Evolutionary conservation across 345 rosid genomes (phyloP).

Genomic region (Aurinia saxatilis): DNA sequence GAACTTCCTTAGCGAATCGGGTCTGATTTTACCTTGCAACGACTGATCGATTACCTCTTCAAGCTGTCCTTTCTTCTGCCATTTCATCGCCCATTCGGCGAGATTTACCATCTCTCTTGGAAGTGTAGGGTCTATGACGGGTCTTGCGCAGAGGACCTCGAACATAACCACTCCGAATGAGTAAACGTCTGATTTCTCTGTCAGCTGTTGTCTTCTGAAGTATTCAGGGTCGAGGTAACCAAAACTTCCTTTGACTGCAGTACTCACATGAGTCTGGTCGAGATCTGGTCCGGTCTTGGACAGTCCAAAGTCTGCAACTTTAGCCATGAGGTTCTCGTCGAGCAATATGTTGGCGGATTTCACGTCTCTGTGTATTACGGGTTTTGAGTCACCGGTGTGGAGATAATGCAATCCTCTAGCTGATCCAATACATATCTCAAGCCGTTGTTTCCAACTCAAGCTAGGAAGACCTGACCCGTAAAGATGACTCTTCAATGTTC

Average conservation of each 20-base stretch:
- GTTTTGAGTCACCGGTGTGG: slow-evolving; percentile 62
- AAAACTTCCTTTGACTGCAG: slow-evolving; percentile 92
- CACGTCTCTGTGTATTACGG: slow-evolving; percentile 69
- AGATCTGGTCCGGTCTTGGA: slow-evolving; percentile 88
- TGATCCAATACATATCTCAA: slow-evolving; percentile 63
- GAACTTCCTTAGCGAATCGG: slow-evolving; percentile 73
- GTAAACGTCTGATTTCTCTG: slow-evolving; percentile 84
- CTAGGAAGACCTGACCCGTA: slow-evolving; percentile 54
- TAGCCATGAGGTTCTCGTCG: slow-evolving; percentile 70
- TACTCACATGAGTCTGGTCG: slow-evolving; percentile 96
- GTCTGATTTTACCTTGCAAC: slow-evolving; percentile 49
- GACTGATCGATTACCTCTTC: slow-evolving; percentile 66
- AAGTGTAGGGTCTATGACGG: slow-evolving; percentile 82
- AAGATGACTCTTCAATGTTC: slow-evolving; percentile 62
- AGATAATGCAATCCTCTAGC: slow-evolving; percentile 73
- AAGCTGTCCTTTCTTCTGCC: slow-evolving; percentile 79
- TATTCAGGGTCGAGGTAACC: slow-evolving; percentile 93
- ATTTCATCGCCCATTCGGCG: slow-evolving; percentile 92
- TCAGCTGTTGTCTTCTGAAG: slow-evolving; percentile 84
- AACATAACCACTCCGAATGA: slow-evolving; percentile 90
- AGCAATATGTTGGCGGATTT: slow-evolving; percentile 73
- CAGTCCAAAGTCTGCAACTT: slow-evolving; percentile 79
- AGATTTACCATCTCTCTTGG: slow-evolving; percentile 89
- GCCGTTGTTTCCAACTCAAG: slow-evolving; percentile 61
- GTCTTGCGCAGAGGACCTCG: slow-evolving; percentile 92